Evolutionary conservation across 2,329 filamentous ascomycete genomes (phyloP).

Genomic region (Calonectria fujianensis): DNA sequence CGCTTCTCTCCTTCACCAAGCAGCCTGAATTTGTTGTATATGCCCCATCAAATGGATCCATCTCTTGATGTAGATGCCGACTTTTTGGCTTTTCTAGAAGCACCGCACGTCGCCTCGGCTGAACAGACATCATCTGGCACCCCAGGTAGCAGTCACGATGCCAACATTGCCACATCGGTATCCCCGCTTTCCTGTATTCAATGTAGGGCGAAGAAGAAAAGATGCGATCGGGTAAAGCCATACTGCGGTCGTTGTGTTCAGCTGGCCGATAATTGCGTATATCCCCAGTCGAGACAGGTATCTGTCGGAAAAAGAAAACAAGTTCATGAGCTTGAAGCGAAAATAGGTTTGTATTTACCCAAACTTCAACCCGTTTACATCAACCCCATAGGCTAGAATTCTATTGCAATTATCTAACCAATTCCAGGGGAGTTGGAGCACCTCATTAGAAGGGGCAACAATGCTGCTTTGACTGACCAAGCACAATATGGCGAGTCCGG

Average conservation of each 20-base stretch:
- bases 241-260: slow-evolving; percentile 6
- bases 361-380: too few relatives aligned
- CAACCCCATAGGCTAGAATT: too few relatives aligned
- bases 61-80: not conserved
- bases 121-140: not conserved
- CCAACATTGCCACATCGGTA: not conserved
- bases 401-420: not conserved
- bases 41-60: not conserved
- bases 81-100: not conserved
- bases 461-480: not conserved
- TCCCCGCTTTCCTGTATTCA: slow-evolving; percentile 4
- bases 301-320: slow-evolving; percentile 12
- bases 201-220: slow-evolving; percentile 14
- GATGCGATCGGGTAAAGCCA: not conserved
- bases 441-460: not conserved
- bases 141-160: not conserved
- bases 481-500: not conserved
- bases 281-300: slow-evolving; percentile 8
- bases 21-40: not conserved
- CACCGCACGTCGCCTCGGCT: not conserved
- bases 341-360: slow-evolving; percentile 3
- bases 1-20: not conserved
- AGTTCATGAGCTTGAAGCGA: slow-evolving; percentile 12
- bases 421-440: slow-evolving; percentile 7
- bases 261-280: not conserved